phyloP scores from a whole-genome alignment of 768 basidiomycete species.

The Dioszegia crocea region DNA sequence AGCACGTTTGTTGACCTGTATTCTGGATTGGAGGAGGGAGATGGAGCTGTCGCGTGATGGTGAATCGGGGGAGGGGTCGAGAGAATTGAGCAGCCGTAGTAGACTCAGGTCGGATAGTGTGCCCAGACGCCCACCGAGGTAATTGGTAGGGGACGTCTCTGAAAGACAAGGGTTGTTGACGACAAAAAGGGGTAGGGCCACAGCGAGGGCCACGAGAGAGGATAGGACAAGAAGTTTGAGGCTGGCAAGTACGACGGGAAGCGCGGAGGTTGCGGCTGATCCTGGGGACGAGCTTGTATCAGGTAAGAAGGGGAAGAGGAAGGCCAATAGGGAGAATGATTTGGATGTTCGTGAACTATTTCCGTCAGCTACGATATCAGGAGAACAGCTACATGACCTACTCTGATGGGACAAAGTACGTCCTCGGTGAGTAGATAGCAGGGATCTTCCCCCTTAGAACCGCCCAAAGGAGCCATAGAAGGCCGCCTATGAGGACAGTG shows the following conservation, averaged over 20 bases:
- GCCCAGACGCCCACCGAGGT: slow-evolving; percentile 61
- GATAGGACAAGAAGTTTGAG: slow-evolving; percentile 64
- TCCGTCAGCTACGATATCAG: background rate
- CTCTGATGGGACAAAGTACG: slow-evolving; percentile 26
- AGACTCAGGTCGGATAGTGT: slow-evolving; percentile 71
- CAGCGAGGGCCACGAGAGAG: slow-evolving; percentile 66
- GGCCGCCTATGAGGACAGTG: slow-evolving; percentile 21
- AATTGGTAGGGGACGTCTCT: slow-evolving; percentile 53
- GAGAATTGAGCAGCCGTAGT: slow-evolving; percentile 64
- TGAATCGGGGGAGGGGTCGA: slow-evolving; percentile 49
- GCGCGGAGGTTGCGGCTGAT: slow-evolving; percentile 69
- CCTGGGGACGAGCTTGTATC: slow-evolving; percentile 56
- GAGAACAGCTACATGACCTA: slow-evolving; percentile 12
- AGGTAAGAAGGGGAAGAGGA: slow-evolving; percentile 67
- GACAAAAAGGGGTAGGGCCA: slow-evolving; percentile 68
- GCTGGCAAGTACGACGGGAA: slow-evolving; percentile 66
- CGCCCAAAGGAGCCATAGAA: slow-evolving; percentile 34
- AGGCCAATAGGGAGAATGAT: slow-evolving; percentile 51
- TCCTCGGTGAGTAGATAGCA: slow-evolving; percentile 24
- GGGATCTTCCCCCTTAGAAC: slow-evolving; percentile 16
- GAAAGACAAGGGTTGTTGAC: slow-evolving; percentile 67
- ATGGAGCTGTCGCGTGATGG: slow-evolving; percentile 43
- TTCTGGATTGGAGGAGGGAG: slow-evolving; percentile 19
- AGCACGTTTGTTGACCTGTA: slow-evolving; percentile 1
- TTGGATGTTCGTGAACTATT: slow-evolving; percentile 49